A percentile compares a stretch with the other conserved stretches of the same genome.
phyloP scores from a whole-genome alignment of 1,284 basidiomycete species.

The Malassezia sp. region DNA sequence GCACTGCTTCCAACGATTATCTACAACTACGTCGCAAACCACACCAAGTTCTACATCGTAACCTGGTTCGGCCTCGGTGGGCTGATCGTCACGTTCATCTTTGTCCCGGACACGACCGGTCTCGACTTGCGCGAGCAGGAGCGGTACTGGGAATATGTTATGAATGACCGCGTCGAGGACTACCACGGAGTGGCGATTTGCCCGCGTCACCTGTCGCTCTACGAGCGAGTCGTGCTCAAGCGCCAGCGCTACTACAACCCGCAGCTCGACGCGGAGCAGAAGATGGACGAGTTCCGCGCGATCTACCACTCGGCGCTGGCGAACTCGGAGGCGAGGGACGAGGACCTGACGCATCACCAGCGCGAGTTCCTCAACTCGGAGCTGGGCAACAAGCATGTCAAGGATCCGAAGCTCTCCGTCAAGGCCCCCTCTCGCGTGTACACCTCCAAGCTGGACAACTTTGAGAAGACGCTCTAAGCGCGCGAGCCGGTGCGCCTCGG shows the following conservation, averaged over 20 bases:
- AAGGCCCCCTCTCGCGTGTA: neutral
- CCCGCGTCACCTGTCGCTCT: constrained; percentile 51
- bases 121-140: constrained; percentile 54
- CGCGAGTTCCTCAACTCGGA: constrained; percentile 28
- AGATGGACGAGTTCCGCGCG: constrained; percentile 51
- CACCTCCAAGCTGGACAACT: constrained; percentile 12
- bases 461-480: constrained; percentile 16
- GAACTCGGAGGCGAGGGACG: constrained; percentile 10
- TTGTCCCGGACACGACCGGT: constrained; percentile 53
- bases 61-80: constrained; percentile 53
- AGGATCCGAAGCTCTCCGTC: neutral
- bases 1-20: constrained; percentile 46
- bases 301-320: constrained; percentile 42
- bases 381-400: constrained; percentile 22
- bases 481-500: too few species aligned
- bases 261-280: constrained; percentile 50
- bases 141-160: constrained; percentile 52
- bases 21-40: constrained; percentile 47
- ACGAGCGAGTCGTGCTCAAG: constrained; percentile 51
- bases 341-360: constrained; percentile 29
- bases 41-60: constrained; percentile 52
- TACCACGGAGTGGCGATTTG: constrained; percentile 54
- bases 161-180: constrained; percentile 49
- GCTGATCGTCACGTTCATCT: constrained; percentile 49
- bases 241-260: constrained; percentile 51